These are phyloP conservation scores for Talaromyces sp. DNA, from an alignment of 2,329 filamentous ascomycete species.

Conservation along the genomic window DNA sequence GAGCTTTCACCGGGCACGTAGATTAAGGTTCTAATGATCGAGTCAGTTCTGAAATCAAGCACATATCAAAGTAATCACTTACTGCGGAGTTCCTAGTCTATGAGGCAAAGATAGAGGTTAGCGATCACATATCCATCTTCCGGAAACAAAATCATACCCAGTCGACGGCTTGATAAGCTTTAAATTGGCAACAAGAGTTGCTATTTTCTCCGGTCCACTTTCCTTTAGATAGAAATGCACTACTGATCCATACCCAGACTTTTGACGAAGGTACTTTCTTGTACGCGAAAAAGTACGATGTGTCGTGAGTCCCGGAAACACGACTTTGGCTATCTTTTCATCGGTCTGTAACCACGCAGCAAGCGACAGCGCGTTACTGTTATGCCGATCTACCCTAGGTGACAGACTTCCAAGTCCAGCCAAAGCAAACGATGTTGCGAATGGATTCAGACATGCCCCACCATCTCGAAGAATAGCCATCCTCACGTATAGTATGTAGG, in stretches of 20 bases:
- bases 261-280: conserved; percentile 12
- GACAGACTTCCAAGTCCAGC: conserved; percentile 77
- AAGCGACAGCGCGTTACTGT: conserved; percentile 68
- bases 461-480: conserved; percentile 79
- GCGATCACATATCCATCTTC: background rate
- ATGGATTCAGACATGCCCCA: conserved; percentile 73
- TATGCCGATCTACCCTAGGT: conserved; percentile 73
- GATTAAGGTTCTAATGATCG: conserved; percentile 3
- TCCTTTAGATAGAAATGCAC: conserved; percentile 10
- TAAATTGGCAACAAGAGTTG: background rate
- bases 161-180: conserved; percentile 12
- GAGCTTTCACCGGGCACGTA: conserved; percentile 32
- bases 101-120: background rate
- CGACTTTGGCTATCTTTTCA: conserved; percentile 75
- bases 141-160: conserved; percentile 7
- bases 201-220: background rate
- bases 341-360: conserved; percentile 73
- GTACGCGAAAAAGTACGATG: background rate
- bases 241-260: conserved; percentile 8
- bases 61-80: background rate
- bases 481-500: conserved; percentile 72
- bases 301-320: conserved; percentile 62
- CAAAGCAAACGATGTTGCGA: conserved; percentile 72
- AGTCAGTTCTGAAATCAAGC: background rate
- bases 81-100: conserved; percentile 18